Conservation (phyloP, 1,284 basidiomycete genomes). For the Trametes polyzona region DNA sequence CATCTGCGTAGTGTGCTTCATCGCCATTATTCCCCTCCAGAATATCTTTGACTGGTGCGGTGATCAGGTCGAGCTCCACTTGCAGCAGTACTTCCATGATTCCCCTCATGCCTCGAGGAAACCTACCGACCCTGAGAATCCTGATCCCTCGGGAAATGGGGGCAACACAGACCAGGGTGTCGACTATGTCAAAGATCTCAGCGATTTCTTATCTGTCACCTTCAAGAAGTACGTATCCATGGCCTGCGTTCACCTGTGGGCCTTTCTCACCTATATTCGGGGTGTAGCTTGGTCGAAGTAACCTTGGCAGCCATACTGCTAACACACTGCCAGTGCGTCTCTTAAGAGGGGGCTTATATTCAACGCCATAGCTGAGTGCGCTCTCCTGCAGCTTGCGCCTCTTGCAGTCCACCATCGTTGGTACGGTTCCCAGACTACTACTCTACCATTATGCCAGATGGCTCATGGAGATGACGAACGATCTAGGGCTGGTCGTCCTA, state of each 20-base stretch:
- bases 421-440: slow-evolving; percentile 32
- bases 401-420: slow-evolving; percentile 62
- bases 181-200: too few relatives aligned
- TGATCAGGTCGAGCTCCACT: slow-evolving; percentile 59
- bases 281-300: slow-evolving; percentile 51
- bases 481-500: slow-evolving; percentile 59
- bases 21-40: slow-evolving; percentile 59
- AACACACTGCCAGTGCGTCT: slow-evolving; percentile 64
- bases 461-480: not conserved
- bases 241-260: too few relatives aligned
- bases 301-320: slow-evolving; percentile 69
- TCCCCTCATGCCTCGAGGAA: too few relatives aligned
- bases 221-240: slow-evolving; percentile 60
- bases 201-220: slow-evolving; percentile 60
- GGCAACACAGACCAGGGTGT: too few relatives aligned
- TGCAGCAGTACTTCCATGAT: too few relatives aligned
- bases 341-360: not conserved
- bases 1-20: slow-evolving; percentile 49
- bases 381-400: slow-evolving; percentile 46
- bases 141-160: slow-evolving; percentile 26
- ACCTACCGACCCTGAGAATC: too few relatives aligned
- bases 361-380: not conserved
- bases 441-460: not conserved
- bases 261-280: too few relatives aligned
- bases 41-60: slow-evolving; percentile 62